Percentiles rank a stretch among this genome's conserved stretches.
Conservation (phyloP, 2,329 filamentous ascomycete species). For the Penicillium corylophilum region DNA sequence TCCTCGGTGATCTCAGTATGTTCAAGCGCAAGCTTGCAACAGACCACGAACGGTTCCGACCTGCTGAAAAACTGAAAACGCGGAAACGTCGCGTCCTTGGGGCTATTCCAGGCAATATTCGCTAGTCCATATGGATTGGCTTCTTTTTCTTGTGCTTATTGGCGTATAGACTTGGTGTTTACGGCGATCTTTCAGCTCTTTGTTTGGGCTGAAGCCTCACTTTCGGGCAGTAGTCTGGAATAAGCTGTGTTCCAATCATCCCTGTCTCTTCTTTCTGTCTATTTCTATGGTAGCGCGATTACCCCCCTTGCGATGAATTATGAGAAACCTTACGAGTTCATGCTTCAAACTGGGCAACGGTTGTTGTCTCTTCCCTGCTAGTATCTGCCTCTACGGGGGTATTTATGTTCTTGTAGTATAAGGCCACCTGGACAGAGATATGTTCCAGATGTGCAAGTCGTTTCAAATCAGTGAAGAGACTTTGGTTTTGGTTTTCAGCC, state of each 20-base stretch:
- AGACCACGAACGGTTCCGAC: slow-evolving; percentile 55
- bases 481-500: background rate
- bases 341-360: slow-evolving; percentile 12
- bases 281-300: slow-evolving; percentile 22
- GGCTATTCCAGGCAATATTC: slow-evolving; percentile 29
- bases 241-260: background rate
- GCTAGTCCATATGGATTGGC: slow-evolving; percentile 13
- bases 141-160: background rate
- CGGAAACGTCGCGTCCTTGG: slow-evolving; percentile 33
- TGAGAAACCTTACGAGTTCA: slow-evolving; percentile 18
- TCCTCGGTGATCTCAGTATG: slow-evolving; percentile 75
- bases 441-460: background rate
- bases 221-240: background rate
- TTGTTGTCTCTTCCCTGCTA: background rate
- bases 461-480: background rate
- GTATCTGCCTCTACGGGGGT: background rate
- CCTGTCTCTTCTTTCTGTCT: slow-evolving; percentile 7
- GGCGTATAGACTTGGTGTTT: slow-evolving; percentile 12
- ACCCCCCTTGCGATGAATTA: slow-evolving; percentile 24
- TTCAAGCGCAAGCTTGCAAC: slow-evolving; percentile 85
- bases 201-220: slow-evolving; percentile 13
- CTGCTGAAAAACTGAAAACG: slow-evolving; percentile 22
- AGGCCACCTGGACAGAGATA: background rate
- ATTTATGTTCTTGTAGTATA: too few relatives aligned
- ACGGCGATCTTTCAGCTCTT: slow-evolving; percentile 15